These are phyloP conservation scores for Lepiota venenata DNA, from an alignment of 768 basidiomycete species.

Conservation along the genomic window DNA sequence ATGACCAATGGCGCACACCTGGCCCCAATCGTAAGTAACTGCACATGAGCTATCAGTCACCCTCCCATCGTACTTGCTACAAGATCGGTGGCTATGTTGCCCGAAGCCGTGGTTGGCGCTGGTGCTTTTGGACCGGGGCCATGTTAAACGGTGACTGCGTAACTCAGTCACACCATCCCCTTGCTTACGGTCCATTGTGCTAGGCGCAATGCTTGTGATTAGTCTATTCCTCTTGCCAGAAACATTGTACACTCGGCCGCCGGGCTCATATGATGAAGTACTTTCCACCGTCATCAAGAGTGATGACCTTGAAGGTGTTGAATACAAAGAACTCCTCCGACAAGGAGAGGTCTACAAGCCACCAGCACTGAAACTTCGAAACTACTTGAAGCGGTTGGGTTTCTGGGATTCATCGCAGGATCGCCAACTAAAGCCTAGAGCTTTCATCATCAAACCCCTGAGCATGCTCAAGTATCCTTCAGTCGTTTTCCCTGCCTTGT, in stretches of 20 bases:
- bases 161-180: constrained; percentile 2
- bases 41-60: neutral
- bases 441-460: constrained; percentile 31
- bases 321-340: constrained; percentile 10
- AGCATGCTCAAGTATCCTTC: constrained; percentile 40
- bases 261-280: constrained; percentile 11
- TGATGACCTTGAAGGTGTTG: constrained; percentile 6
- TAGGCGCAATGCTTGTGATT: constrained; percentile 27
- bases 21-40: constrained; percentile 33
- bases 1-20: constrained; percentile 38
- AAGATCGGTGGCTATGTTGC: constrained; percentile 37
- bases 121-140: constrained; percentile 42
- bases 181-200: constrained; percentile 1
- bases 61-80: neutral
- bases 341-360: constrained; percentile 20
- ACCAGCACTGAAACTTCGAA: constrained; percentile 23
- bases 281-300: constrained; percentile 13
- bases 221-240: constrained; percentile 38
- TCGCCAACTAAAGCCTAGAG: constrained; percentile 22
- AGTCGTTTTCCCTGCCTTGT: constrained; percentile 32
- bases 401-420: constrained; percentile 27
- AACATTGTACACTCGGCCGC: constrained; percentile 33
- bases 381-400: constrained; percentile 26
- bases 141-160: constrained; percentile 29
- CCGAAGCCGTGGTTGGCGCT: constrained; percentile 33